Evolutionary conservation across 805 yeast genomes (phyloP).

Genomic region (Metschnikowia peoriensis): DNA sequence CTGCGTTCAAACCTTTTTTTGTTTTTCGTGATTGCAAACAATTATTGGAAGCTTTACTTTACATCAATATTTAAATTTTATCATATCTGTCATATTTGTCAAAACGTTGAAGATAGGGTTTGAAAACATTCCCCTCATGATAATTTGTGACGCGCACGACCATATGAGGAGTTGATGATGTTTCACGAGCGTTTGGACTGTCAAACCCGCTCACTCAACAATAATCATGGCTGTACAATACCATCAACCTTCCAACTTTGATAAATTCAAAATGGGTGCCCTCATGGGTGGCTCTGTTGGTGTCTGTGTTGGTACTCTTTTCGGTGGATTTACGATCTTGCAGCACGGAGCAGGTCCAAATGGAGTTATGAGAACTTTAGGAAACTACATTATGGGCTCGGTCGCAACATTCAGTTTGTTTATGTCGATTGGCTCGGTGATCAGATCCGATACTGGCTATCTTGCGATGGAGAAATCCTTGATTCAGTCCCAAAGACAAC

Average conservation of each 20-base stretch:
- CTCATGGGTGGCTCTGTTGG: constrained; percentile 94
- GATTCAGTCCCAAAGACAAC: constrained; percentile 17
- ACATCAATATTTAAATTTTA: too few species aligned
- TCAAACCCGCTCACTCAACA: not conserved
- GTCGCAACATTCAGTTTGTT: constrained; percentile 96
- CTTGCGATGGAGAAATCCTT: constrained; percentile 21
- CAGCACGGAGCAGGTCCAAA: constrained; percentile 98
- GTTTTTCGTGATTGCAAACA: too few species aligned
- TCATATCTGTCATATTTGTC: too few species aligned
- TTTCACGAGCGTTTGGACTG: not conserved
- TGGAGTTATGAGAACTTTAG: constrained; percentile 94
- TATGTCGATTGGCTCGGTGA: constrained; percentile 94
- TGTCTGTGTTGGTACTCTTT: constrained; percentile 89
- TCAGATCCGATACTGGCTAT: constrained; percentile 63
- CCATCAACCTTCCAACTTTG: constrained; percentile 80
- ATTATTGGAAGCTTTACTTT: not conserved
- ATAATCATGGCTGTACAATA: constrained; percentile 19
- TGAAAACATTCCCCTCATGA: not conserved
- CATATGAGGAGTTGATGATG: constrained; percentile 3
- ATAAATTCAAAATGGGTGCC: constrained; percentile 97
- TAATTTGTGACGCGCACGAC: constrained; percentile 3
- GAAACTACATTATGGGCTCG: constrained; percentile 94
- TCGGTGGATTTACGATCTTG: constrained; percentile 88
- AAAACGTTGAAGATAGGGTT: too few species aligned
- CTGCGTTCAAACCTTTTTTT: too few species aligned